Conservation (phyloP, 2,329 filamentous ascomycete species). For the Huntiella bhutanensis region DNA sequence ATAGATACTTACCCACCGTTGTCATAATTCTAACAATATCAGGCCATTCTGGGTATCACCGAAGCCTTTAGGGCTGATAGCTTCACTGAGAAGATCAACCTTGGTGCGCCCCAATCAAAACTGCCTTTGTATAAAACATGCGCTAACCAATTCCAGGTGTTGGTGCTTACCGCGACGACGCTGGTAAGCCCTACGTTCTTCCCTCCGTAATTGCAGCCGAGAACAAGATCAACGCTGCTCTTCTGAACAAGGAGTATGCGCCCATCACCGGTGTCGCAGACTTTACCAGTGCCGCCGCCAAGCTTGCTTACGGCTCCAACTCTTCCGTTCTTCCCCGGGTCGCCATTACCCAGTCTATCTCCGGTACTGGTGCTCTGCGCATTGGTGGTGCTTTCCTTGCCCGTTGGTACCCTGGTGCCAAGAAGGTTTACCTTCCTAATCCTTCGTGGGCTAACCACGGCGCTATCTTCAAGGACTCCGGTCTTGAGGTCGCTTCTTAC, state of each 20-base stretch:
- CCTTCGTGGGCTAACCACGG: conserved; percentile 98
- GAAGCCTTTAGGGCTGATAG: conserved; percentile 97
- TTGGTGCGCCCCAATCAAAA: conserved; percentile 37
- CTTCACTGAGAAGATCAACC: conserved; percentile 92
- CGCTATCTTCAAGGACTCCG: conserved; percentile 86
- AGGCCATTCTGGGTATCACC: conserved; percentile 84
- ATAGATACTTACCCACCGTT: neutral
- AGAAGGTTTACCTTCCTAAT: conserved; percentile 90
- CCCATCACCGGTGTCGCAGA: conserved; percentile 90
- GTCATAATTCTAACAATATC: conserved; percentile 8
- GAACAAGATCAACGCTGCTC: conserved; percentile 59
- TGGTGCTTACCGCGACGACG: conserved; percentile 93
- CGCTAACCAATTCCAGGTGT: conserved; percentile 39
- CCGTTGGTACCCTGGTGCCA: conserved; percentile 76
- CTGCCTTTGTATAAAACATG: neutral
- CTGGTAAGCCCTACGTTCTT: conserved; percentile 94
- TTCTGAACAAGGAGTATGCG: conserved; percentile 91
- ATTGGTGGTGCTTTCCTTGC: conserved; percentile 87
- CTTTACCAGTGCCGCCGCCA: conserved; percentile 81
- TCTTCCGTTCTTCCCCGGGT: conserved; percentile 60
- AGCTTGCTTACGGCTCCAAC: conserved; percentile 74
- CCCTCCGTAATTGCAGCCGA: conserved; percentile 83
- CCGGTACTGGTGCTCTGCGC: conserved; percentile 85
- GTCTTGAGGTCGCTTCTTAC: conserved; percentile 84
- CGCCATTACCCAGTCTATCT: conserved; percentile 94